Percentiles rank a stretch among this genome's conserved stretches.
Conservation (phyloP, 768 basidiomycete genomes). For the Dacryopinax primogenitus region DNA sequence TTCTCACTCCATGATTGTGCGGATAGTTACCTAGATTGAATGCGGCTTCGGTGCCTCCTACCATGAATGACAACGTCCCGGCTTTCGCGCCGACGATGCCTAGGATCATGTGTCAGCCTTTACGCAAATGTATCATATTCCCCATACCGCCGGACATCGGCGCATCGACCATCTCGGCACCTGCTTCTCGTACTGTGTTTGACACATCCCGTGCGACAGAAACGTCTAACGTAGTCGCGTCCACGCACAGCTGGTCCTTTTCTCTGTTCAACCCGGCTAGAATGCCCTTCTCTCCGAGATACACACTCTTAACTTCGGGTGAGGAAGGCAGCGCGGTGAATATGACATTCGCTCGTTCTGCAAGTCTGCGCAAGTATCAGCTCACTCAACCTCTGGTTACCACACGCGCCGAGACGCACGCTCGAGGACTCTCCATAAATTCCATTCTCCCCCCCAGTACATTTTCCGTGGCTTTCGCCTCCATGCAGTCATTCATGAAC, state of each 20-base stretch:
- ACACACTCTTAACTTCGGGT: constrained; percentile 71
- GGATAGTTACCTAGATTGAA: constrained; percentile 31
- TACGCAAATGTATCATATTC: background rate
- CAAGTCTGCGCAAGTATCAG: constrained; percentile 18
- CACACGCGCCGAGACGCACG: constrained; percentile 56
- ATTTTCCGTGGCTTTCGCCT: constrained; percentile 47
- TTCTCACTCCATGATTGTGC: background rate
- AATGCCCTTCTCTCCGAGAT: constrained; percentile 45
- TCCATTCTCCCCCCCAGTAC: constrained; percentile 29
- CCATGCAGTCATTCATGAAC: constrained; percentile 45
- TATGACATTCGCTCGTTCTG: constrained; percentile 34
- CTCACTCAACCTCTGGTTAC: constrained; percentile 39
- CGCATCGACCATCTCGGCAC: constrained; percentile 76
- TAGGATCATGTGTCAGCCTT: constrained; percentile 21
- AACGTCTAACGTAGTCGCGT: constrained; percentile 85
- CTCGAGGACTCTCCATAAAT: constrained; percentile 50
- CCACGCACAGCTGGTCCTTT: constrained; percentile 54
- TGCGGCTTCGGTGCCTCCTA: constrained; percentile 56
- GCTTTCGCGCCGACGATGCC: constrained; percentile 79
- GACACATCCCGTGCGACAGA: constrained; percentile 57
- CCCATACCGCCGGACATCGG: constrained; percentile 81
- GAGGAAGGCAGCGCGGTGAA: constrained; percentile 90
- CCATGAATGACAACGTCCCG: constrained; percentile 81
- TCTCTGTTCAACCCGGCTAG: constrained; percentile 45
- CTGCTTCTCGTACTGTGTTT: constrained; percentile 35